Evolutionary conservation across 1,284 basidiomycete species (phyloP).

Genomic region (Ceraceosorus guamensis): DNA sequence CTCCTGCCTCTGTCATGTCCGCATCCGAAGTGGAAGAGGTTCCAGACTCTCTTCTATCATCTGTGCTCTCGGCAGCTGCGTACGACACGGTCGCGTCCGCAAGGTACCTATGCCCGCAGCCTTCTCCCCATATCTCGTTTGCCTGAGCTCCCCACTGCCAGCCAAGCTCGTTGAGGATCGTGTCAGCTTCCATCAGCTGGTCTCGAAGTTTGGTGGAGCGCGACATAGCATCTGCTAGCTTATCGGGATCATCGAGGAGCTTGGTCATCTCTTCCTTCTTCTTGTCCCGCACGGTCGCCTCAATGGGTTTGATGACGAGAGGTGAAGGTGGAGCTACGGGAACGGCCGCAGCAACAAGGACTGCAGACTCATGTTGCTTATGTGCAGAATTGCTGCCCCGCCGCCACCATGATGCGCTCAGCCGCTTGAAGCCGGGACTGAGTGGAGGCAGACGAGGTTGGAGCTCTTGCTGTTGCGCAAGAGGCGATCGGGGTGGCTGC

Average conservation of each 20-base stretch:
- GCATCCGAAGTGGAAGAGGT: not conserved
- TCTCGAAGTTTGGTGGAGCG: too few relatives aligned
- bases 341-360: too few relatives aligned
- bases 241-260: not conserved
- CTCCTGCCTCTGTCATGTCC: not conserved
- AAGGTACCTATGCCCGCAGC: not conserved
- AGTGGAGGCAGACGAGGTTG: too few relatives aligned
- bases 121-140: not conserved
- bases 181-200: too few relatives aligned
- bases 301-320: not conserved
- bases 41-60: not conserved
- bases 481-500: too few relatives aligned
- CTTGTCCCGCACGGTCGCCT: not conserved
- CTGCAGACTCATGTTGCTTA: too few relatives aligned
- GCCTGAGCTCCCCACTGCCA: not conserved
- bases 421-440: too few relatives aligned
- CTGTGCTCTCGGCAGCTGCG: not conserved
- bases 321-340: not conserved
- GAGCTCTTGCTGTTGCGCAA: too few relatives aligned
- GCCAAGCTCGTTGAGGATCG: not conserved
- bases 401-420: too few relatives aligned
- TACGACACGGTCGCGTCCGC: not conserved
- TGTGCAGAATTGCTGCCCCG: too few relatives aligned
- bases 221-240: too few relatives aligned
- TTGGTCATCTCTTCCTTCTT: not conserved